phyloP scores from a whole-genome alignment of 345 rosid genomes.

The Pseudoturritis turrita region DNA sequence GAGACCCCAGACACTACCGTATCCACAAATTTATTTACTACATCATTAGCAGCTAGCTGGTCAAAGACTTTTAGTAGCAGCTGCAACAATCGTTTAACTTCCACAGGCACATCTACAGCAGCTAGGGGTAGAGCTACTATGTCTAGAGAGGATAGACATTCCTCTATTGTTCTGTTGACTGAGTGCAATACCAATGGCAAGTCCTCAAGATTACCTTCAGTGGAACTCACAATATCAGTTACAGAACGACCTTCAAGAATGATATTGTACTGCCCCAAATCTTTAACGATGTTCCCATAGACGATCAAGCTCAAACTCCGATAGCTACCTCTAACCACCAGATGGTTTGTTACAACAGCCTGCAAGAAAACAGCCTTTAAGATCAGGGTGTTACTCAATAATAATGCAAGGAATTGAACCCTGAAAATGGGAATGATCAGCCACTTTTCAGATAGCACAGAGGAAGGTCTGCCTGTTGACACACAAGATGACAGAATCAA shows the following conservation, averaged over 20 bases:
- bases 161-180: constrained; percentile 59
- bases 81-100: constrained; percentile 69
- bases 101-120: constrained; percentile 55
- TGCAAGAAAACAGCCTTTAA: too few relatives aligned
- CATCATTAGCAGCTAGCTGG: constrained; percentile 42
- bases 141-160: constrained; percentile 58
- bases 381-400: not conserved
- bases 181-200: constrained; percentile 76
- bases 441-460: not conserved
- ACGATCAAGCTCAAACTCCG: constrained; percentile 89
- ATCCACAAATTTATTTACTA: constrained; percentile 48
- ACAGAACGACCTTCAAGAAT: constrained; percentile 88
- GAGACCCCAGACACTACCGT: constrained; percentile 53
- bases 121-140: constrained; percentile 55
- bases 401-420: constrained; percentile 7
- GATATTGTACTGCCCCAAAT: constrained; percentile 95
- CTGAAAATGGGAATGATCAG: not conserved
- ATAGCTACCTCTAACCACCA: constrained; percentile 94
- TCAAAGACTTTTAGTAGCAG: constrained; percentile 57
- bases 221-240: constrained; percentile 77
- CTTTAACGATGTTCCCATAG: constrained; percentile 95
- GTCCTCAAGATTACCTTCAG: constrained; percentile 90
- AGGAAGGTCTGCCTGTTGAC: constrained; percentile 7
- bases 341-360: constrained; percentile 94
- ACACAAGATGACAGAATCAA: not conserved